Base-by-base conservation (phyloP, 2,329 filamentous ascomycete genomes). In the Alternaria burnsii region DNA sequence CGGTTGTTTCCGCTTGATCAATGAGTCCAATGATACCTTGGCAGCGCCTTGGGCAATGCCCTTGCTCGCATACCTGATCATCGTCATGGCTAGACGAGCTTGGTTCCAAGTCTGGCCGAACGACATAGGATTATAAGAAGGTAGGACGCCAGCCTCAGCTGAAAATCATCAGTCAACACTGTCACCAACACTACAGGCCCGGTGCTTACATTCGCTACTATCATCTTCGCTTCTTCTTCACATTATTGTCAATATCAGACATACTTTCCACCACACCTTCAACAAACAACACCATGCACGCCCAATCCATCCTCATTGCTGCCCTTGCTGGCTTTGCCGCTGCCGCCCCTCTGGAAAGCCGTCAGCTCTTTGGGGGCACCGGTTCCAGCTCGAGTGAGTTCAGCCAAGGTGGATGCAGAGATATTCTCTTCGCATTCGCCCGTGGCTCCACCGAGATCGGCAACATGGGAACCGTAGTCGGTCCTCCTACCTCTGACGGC, bases 401-500 rank as follows among this genome's bases (percentile, higher is more conserved):
- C 58, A 78, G 76, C 8, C 58, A 68, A 28, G 77, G 78, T 10
- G 71, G 74, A 8, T 84, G 82, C 71, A 76, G 72, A 63, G 73
- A 76, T 30, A 71, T 83, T 22, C 79, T 82, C 26, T 81, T 85
- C 51, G 81, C 84, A 47, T 85, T 82, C 62, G 82, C 83, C 10
- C 79, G 83, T 46, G 83, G 82, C 24, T 83, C 82, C 12, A 81
- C 79, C 14, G 83, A 85, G 63, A 66, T 73, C 7, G 83, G 83
- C n/a, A 83, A 84, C 70, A 79, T 85, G 69, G 80, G 81, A 64
- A 67, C 69, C 30, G 41, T 70, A 16, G 70, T 73, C n/a, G 75
- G 75, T 5, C 75, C 75, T 3, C 74, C 66, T 9, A 76, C 73
- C 36, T 75, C 73, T 0, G 62, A 76, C 18, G 75, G 68, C 20